Evolutionary conservation across 176 grass and related monocot genomes (phyloP).

Genomic region (Themeda triandra): DNA sequence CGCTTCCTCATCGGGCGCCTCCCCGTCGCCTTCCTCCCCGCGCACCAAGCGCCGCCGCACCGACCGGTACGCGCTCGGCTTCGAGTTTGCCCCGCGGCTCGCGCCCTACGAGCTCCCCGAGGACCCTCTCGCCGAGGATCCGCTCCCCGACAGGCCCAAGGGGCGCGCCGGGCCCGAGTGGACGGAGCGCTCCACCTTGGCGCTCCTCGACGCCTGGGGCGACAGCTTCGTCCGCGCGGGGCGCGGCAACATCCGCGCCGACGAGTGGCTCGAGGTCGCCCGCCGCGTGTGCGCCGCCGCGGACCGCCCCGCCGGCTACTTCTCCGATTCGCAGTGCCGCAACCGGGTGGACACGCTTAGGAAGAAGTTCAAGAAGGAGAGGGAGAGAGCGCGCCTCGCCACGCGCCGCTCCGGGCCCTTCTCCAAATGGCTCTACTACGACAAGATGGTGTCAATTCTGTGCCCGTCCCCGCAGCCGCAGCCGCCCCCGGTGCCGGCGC

Average conservation of each 20-base stretch:
- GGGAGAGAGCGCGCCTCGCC: constrained; percentile 27
- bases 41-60: constrained; percentile 44
- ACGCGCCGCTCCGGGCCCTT: constrained; percentile 5
- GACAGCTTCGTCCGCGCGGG: constrained; percentile 59
- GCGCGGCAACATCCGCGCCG: constrained; percentile 54
- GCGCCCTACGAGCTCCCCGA: background rate
- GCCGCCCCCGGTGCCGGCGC: background rate
- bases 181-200: constrained; percentile 81
- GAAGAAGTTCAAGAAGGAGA: constrained; percentile 90
- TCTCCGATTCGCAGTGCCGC: constrained; percentile 66
- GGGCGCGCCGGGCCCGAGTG: constrained; percentile 36
- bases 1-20: constrained; percentile 27
- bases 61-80: constrained; percentile 53
- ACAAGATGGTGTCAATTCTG: constrained; percentile 61
- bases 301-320: constrained; percentile 18
- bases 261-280: constrained; percentile 79
- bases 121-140: background rate
- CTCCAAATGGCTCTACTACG: constrained; percentile 72
- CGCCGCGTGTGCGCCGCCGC: constrained; percentile 29
- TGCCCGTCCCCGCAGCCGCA: background rate
- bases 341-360: constrained; percentile 81
- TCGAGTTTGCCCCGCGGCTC: constrained; percentile 69
- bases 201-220: constrained; percentile 77
- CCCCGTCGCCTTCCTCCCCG: constrained; percentile 34
- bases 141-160: background rate